Evolutionary conservation across 208 protist species (phyloP).

Genomic region (Jaenimonas drosophilae): DNA sequence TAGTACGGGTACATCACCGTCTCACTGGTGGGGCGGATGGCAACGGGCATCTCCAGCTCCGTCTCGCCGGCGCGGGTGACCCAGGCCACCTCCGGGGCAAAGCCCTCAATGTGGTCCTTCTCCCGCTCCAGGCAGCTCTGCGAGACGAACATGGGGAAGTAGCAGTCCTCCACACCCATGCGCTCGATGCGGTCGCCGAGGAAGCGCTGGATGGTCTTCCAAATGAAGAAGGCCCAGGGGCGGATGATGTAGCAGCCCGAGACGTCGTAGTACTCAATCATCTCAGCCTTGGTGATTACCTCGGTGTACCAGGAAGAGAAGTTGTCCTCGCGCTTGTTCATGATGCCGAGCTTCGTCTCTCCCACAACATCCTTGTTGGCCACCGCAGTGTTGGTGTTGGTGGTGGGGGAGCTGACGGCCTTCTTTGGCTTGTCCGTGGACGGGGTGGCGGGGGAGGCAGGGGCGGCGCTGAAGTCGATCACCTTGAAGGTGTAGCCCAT

Average conservation of each 20-base stretch:
- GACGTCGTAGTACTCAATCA: constrained; percentile 99
- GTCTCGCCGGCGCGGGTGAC: constrained; percentile 82
- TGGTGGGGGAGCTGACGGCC: constrained; percentile 10
- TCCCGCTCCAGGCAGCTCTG: constrained; percentile 93
- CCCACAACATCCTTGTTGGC: constrained; percentile 4
- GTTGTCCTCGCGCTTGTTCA: constrained; percentile 83
- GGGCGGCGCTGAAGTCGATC: constrained; percentile 44
- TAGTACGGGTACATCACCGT: constrained; percentile 99
- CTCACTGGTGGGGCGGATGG: constrained; percentile 98
- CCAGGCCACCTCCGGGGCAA: constrained; percentile 96
- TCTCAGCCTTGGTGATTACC: constrained; percentile 95
- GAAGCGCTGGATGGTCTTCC: constrained; percentile 93
- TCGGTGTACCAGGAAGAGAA: constrained; percentile 97
- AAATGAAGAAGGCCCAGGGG: constrained; percentile 96
- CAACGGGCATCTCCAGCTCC: constrained; percentile 92
- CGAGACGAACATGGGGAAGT: constrained; percentile 98
- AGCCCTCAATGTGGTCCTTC: constrained; percentile 98
- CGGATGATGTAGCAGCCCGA: constrained; percentile 98
- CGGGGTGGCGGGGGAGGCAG: background rate
- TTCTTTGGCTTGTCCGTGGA: constrained; percentile 10
- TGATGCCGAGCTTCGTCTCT: constrained; percentile 75
- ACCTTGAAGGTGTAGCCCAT: constrained; percentile 53
- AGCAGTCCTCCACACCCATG: constrained; percentile 91
- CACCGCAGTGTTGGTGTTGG: constrained; percentile 9
- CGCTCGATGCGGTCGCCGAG: constrained; percentile 69